Percentiles rank a stretch among this genome's conserved stretches.
phyloP scores from a whole-genome alignment of 805 yeast species.

The Candida quercuum region DNA sequence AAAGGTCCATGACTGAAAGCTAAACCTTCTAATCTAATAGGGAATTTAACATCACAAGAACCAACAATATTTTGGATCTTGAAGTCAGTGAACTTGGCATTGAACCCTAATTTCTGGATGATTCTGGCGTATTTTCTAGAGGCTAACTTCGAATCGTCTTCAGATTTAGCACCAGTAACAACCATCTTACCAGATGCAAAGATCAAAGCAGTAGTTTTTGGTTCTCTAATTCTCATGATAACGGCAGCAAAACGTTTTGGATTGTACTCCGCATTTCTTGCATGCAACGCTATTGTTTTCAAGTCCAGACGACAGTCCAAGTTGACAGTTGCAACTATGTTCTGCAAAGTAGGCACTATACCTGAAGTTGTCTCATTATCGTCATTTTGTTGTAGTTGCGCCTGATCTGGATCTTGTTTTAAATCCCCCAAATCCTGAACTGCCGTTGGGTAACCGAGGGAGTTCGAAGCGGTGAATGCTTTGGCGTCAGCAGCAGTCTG shows the following conservation, averaged over 20 bases:
- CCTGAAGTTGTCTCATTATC: constrained; percentile 85
- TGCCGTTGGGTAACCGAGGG: constrained; percentile 25
- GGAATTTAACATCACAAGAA: constrained; percentile 97
- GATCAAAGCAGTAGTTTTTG: constrained; percentile 94
- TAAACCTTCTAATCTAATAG: constrained; percentile 93
- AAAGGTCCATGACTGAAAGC: constrained; percentile 98
- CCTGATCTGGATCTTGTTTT: constrained; percentile 10
- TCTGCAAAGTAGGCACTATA: constrained; percentile 88
- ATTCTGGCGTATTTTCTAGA: constrained; percentile 97
- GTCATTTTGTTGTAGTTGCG: constrained; percentile 14
- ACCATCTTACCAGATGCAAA: constrained; percentile 99
- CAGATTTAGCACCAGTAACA: constrained; percentile 98
- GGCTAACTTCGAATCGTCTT: constrained; percentile 97
- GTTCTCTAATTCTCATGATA: constrained; percentile 98
- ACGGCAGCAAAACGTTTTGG: constrained; percentile 99
- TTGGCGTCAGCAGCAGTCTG: constrained; percentile 25
- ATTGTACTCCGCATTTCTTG: constrained; percentile 97
- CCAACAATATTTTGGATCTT: constrained; percentile 98
- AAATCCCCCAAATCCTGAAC: constrained; percentile 21
- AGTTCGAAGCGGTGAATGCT: constrained; percentile 22
- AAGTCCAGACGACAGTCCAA: constrained; percentile 93
- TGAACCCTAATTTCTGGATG: constrained; percentile 94
- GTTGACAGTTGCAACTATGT: constrained; percentile 96
- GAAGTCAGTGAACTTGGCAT: constrained; percentile 96
- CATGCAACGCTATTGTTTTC: constrained; percentile 96